Percentiles rank a stretch among this genome's conserved stretches.
Conservation (phyloP, 2,329 filamentous ascomycete species). For the Phialocephala subalpina region DNA sequence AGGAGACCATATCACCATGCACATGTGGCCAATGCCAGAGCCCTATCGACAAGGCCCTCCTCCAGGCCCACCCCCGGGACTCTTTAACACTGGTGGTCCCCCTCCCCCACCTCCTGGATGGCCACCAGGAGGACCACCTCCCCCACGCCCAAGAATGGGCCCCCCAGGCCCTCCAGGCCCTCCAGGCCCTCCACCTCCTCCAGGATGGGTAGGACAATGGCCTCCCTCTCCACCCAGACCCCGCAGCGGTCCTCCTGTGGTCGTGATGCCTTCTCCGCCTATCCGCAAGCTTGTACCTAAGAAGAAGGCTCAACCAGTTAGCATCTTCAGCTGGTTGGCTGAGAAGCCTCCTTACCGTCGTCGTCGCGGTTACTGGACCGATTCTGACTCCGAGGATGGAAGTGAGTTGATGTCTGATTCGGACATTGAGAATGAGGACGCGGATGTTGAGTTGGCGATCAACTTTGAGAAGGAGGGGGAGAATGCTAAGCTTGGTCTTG, state of each 20-base stretch:
- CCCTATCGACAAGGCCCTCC: neutral
- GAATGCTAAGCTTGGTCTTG: neutral
- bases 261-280: neutral
- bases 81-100: neutral
- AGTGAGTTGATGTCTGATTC: constrained; percentile 1
- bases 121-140: neutral
- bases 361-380: neutral
- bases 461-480: constrained; percentile 6
- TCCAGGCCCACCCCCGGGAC: neutral
- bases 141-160: neutral
- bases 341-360: neutral
- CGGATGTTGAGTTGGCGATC: neutral
- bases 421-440: neutral
- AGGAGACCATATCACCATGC: constrained; percentile 73
- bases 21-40: constrained; percentile 66
- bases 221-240: neutral
- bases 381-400: constrained; percentile 1
- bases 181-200: constrained; percentile 11
- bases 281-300: neutral
- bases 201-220: neutral
- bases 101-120: neutral
- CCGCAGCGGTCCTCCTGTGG: neutral
- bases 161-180: neutral
- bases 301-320: neutral
- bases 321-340: neutral